These are phyloP conservation scores for Blastocystis sp. DNA, from an alignment of 352 stramenopile species.

Conservation along the genomic window DNA sequence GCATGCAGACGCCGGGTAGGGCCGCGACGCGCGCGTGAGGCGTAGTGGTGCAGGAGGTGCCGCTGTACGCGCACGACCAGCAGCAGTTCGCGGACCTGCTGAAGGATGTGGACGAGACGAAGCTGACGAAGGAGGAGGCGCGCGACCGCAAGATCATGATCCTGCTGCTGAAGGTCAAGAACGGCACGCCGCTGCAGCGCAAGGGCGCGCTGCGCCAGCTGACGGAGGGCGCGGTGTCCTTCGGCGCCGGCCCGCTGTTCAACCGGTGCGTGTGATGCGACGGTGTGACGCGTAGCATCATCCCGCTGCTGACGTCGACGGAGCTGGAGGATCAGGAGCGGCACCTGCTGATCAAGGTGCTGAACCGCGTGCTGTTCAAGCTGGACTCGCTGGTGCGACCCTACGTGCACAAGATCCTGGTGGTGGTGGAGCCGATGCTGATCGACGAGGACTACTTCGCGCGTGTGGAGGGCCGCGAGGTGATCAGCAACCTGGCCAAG, in stretches of 20 bases:
- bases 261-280: constrained; percentile 80
- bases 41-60: constrained; percentile 81
- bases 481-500: constrained; percentile 98
- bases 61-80: constrained; percentile 96
- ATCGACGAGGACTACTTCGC: constrained; percentile 99
- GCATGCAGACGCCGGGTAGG: constrained; percentile 74
- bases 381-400: constrained; percentile 96
- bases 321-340: constrained; percentile 97
- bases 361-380: constrained; percentile 97
- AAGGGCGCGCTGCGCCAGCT: constrained; percentile 79
- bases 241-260: constrained; percentile 93
- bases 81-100: constrained; percentile 85
- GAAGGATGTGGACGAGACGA: constrained; percentile 76
- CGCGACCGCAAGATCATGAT: constrained; percentile 96
- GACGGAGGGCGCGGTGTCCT: constrained; percentile 91
- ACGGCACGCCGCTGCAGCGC: constrained; percentile 91
- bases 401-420: constrained; percentile 97
- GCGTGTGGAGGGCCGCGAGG: constrained; percentile 94
- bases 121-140: constrained; percentile 82
- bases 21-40: constrained; percentile 71
- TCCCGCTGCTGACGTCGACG: constrained; percentile 95
- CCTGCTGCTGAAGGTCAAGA: constrained; percentile 97
- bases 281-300: constrained; percentile 76
- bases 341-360: constrained; percentile 98
- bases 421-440: constrained; percentile 96